Evolutionary conservation across 2,329 filamentous ascomycete genomes (phyloP).

Genomic region (Claviceps sorghi): DNA sequence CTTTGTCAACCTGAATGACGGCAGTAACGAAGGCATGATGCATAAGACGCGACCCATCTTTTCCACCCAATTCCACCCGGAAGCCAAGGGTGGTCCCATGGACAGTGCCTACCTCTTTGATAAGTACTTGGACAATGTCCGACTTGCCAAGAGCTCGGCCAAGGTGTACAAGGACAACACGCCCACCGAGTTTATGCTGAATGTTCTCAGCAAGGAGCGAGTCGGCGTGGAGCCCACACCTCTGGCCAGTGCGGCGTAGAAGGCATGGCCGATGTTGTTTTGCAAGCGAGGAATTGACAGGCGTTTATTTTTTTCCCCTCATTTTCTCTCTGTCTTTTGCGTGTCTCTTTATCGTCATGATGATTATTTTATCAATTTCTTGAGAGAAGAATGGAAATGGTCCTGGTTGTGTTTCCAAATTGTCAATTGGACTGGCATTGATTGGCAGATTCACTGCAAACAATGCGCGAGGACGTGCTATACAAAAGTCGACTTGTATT

Average conservation of each 20-base stretch:
- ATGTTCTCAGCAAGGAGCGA: slow-evolving; percentile 84
- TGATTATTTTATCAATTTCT: too few species aligned
- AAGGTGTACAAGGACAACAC: slow-evolving; percentile 70
- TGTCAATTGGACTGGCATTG: too few species aligned
- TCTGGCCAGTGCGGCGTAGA: slow-evolving; percentile 35
- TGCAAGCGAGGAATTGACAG: slow-evolving; percentile 1
- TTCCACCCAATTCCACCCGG: slow-evolving; percentile 96
- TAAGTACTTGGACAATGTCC: slow-evolving; percentile 82
- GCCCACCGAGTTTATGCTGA: slow-evolving; percentile 74
- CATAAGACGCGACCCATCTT: slow-evolving; percentile 95
- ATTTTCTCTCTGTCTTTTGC: not conserved
- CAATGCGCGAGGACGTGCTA: too few species aligned
- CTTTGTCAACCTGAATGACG: slow-evolving; percentile 96
- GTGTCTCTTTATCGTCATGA: too few species aligned
- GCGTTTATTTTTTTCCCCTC: not conserved
- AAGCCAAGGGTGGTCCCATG: slow-evolving; percentile 92
- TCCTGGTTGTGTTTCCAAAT: too few species aligned
- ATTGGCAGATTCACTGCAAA: too few species aligned
- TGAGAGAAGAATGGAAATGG: too few species aligned
- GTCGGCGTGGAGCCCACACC: slow-evolving; percentile 65
- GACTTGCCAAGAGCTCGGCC: slow-evolving; percentile 76
- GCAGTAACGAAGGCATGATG: slow-evolving; percentile 94
- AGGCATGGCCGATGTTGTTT: not conserved
- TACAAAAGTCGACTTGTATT: too few species aligned
- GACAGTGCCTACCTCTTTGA: slow-evolving; percentile 95